Conservation (phyloP, 2,329 filamentous ascomycete genomes). For the Chrysoporthe deuterocubensis region DNA sequence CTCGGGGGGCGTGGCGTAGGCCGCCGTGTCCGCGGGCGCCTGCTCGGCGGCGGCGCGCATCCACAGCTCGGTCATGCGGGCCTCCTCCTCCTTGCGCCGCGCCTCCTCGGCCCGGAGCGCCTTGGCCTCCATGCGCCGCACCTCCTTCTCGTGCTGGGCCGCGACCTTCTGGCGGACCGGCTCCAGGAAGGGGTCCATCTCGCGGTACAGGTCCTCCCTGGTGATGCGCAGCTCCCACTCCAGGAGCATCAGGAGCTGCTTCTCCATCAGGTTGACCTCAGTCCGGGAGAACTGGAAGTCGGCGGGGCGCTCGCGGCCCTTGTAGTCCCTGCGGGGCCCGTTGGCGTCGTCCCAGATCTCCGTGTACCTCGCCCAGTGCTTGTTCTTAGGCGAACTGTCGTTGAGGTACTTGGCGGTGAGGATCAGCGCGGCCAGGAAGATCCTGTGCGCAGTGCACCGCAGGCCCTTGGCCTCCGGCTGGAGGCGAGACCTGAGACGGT, state of each 20-base stretch:
- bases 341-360: constrained; percentile 51
- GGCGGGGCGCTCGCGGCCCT: constrained; percentile 52
- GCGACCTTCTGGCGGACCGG: constrained; percentile 72
- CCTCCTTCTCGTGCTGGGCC: constrained; percentile 54
- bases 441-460: constrained; percentile 94
- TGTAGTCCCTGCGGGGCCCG: constrained; percentile 12
- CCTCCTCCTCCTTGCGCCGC: constrained; percentile 33
- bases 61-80: constrained; percentile 43
- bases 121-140: constrained; percentile 45
- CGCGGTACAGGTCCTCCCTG: constrained; percentile 81
- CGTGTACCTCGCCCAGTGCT: constrained; percentile 98
- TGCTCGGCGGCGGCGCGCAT: constrained; percentile 37
- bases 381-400: constrained; percentile 99
- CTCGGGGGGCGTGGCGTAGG: constrained; percentile 51
- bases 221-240: constrained; percentile 92
- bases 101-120: constrained; percentile 22
- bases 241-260: constrained; percentile 91
- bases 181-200: constrained; percentile 85
- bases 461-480: constrained; percentile 96
- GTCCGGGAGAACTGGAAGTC: constrained; percentile 90
- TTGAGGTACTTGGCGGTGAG: constrained; percentile 96
- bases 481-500: constrained; percentile 79
- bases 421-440: constrained; percentile 89
- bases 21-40: constrained; percentile 32
- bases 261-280: constrained; percentile 99